phyloP scores from a whole-genome alignment of 805 yeast species.

The Wickerhamiella cacticola region DNA sequence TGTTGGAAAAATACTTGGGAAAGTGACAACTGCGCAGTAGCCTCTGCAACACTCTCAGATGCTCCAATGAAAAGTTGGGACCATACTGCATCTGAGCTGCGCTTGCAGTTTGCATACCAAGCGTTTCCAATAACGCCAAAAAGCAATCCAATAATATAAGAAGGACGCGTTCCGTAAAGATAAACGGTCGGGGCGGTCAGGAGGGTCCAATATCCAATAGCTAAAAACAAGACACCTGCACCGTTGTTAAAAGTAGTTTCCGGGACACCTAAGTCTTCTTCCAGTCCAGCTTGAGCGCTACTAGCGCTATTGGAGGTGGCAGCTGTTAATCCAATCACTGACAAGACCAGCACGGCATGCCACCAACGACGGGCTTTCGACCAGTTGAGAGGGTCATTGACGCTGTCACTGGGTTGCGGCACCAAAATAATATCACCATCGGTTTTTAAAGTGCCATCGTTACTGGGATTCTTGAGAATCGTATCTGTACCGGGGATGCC shows the following conservation, averaged over 20 bases:
- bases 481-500: slow-evolving; percentile 23
- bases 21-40: slow-evolving; percentile 51
- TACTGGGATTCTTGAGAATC: slow-evolving; percentile 29
- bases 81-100: slow-evolving; percentile 55
- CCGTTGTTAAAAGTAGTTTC: slow-evolving; percentile 66
- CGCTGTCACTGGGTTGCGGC: slow-evolving; percentile 57
- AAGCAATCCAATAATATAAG: slow-evolving; percentile 48
- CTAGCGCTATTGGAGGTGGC: slow-evolving; percentile 63
- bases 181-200: slow-evolving; percentile 57
- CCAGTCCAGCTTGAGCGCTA: slow-evolving; percentile 53
- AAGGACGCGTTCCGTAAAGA: slow-evolving; percentile 54
- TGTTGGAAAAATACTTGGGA: slow-evolving; percentile 69
- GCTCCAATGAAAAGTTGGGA: slow-evolving; percentile 73
- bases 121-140: slow-evolving; percentile 53
- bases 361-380: slow-evolving; percentile 36
- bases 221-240: slow-evolving; percentile 62
- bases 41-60: slow-evolving; percentile 70
- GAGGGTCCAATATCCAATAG: slow-evolving; percentile 55
- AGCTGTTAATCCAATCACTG: slow-evolving; percentile 36
- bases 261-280: slow-evolving; percentile 49
- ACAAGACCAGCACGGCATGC: slow-evolving; percentile 31
- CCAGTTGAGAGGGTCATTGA: slow-evolving; percentile 65
- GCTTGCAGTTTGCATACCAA: slow-evolving; percentile 53
- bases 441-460: slow-evolving; percentile 12
- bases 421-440: slow-evolving; percentile 39